These are phyloP conservation scores for Diplotaxis tenuifolia DNA, from an alignment of 345 rosid species.

Conservation along the genomic window DNA sequence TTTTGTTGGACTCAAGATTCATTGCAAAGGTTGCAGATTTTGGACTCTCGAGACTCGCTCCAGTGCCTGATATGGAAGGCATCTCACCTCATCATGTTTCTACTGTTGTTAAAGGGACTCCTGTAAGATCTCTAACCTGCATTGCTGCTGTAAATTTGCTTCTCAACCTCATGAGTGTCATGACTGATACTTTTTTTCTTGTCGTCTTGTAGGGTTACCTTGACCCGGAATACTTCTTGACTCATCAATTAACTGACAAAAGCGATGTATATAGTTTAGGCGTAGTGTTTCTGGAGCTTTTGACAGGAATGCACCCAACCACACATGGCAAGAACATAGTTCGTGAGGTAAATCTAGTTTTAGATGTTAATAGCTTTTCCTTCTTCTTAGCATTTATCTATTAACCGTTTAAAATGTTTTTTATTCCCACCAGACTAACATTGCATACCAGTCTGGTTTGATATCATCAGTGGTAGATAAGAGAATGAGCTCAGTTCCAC, in stretches of 20 bases:
- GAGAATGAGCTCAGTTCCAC: conserved; percentile 92
- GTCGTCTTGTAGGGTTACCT: conserved; percentile 77
- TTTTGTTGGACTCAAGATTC: conserved; percentile 64
- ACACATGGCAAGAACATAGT: conserved; percentile 95
- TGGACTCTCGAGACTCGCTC: conserved; percentile 90
- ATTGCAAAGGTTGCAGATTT: conserved; percentile 96
- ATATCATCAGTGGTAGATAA: conserved; percentile 73
- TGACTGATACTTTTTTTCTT: conserved; percentile 10
- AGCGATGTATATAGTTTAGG: conserved; percentile 97
- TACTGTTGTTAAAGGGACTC: conserved; percentile 93
- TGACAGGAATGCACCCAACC: conserved; percentile 94
- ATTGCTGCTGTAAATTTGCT: background rate
- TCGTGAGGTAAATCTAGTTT: conserved; percentile 66
- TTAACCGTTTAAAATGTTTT: background rate
- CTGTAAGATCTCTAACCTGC: conserved; percentile 34
- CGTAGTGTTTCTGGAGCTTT: conserved; percentile 84
- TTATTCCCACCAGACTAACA: conserved; percentile 52
- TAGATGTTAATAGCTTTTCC: background rate
- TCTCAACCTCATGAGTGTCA: conserved; percentile 8
- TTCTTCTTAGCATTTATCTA: background rate
- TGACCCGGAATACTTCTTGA: conserved; percentile 92
- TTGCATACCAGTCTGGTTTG: conserved; percentile 67
- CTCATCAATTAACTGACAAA: conserved; percentile 91
- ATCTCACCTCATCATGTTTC: conserved; percentile 66
- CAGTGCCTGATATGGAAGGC: conserved; percentile 74